These are phyloP conservation scores for Zoysia japonica DNA, from an alignment of 176 grass and related monocot genomes.

Conservation along the genomic window DNA sequence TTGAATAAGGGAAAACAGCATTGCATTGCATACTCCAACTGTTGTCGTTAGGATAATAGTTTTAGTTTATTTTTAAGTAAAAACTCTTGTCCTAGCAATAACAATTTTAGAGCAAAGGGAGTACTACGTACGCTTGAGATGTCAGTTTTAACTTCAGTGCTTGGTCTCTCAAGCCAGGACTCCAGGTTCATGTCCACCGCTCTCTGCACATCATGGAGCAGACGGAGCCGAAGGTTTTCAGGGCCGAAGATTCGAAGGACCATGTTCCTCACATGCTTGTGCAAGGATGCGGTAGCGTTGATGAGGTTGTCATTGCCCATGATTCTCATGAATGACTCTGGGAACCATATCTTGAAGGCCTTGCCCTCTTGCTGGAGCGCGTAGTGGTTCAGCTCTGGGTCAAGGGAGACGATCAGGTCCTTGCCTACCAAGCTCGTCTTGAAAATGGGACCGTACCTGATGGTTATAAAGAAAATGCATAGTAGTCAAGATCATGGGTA, in stretches of 20 bases:
- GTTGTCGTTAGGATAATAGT: too few relatives aligned
- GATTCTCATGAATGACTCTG: conserved; percentile 49
- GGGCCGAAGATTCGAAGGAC: conserved; percentile 50
- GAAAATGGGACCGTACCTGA: conserved; percentile 57
- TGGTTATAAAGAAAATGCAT: neutral
- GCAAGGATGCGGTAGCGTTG: conserved; percentile 32
- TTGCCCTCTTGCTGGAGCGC: conserved; percentile 60
- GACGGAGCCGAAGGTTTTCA: conserved; percentile 29
- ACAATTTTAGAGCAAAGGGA: too few relatives aligned
- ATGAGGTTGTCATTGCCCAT: conserved; percentile 38
- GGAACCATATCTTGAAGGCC: conserved; percentile 60
- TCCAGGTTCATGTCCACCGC: neutral
- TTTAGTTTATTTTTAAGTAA: too few relatives aligned
- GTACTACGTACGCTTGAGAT: conserved; percentile 29
- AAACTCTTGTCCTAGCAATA: too few relatives aligned
- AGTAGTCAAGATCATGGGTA: too few relatives aligned
- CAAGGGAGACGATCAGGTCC: conserved; percentile 45
- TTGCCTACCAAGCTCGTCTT: conserved; percentile 49
- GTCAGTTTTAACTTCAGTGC: conserved; percentile 39
- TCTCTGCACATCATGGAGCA: conserved; percentile 41
- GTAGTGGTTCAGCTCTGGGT: conserved; percentile 44
- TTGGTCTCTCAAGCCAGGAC: conserved; percentile 35
- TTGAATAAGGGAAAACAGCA: too few relatives aligned
- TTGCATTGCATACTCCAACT: too few relatives aligned
- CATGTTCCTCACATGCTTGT: conserved; percentile 47